Evolutionary conservation across 176 grass and related monocot species (phyloP).

Genomic region (Triticum monococcum): DNA sequence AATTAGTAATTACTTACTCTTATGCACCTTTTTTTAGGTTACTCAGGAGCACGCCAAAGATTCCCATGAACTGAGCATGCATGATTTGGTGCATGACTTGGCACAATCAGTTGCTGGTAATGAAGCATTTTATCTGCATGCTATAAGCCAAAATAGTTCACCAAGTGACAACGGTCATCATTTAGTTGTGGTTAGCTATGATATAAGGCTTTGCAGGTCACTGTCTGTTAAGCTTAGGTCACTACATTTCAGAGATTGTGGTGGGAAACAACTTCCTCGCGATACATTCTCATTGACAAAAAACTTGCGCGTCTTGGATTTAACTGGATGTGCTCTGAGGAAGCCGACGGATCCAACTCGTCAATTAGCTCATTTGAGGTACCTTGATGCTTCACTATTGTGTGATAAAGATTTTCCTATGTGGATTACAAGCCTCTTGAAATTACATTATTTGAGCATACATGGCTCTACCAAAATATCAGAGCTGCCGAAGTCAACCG

Average conservation of each 20-base stretch:
- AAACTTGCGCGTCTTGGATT: not conserved
- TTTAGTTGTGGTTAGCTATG: conserved; percentile 15
- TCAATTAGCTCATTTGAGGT: not conserved
- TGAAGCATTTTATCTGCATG: not conserved
- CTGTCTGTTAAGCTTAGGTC: not conserved
- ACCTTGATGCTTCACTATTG: not conserved
- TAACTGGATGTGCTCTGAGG: not conserved
- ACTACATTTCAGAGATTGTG: not conserved
- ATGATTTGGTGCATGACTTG: conserved; percentile 16
- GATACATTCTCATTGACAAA: not conserved
- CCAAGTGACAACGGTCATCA: not conserved
- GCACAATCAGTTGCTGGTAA: not conserved
- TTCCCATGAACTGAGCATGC: not conserved
- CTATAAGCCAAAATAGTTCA: not conserved
- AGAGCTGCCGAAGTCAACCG: not conserved
- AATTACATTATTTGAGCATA: not conserved
- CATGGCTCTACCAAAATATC: conserved; percentile 6
- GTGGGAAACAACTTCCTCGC: not conserved
- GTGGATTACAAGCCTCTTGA: not conserved
- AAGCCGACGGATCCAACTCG: not conserved
- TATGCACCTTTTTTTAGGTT: not conserved
- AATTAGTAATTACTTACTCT: not conserved
- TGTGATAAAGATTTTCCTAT: not conserved
- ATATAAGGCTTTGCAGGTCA: conserved; percentile 1
- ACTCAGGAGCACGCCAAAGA: not conserved